Evolutionary conservation across 192 early-diverging fungal species (phyloP), one percentile per base, ranked within the genome.

Genomic region (Allomyces macrogynus): DNA sequence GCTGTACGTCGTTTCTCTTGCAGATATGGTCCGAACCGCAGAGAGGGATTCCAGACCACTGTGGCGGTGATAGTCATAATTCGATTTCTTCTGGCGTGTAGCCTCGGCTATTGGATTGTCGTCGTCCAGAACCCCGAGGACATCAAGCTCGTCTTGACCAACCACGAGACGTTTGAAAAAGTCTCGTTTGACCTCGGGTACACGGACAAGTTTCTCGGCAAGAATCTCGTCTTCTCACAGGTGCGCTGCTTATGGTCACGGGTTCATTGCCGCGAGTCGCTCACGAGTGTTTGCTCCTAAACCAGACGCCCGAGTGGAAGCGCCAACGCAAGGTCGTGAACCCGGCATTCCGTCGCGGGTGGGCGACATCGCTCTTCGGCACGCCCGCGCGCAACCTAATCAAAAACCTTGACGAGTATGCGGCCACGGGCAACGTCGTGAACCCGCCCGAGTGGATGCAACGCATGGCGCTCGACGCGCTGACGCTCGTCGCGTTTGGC

Each of bases 271-370:
- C n/a, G n/a, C n/a, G n/a, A n/a, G n/a, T n/a, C n/a, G n/a, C n/a
- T n/a, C n/a, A n/a, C n/a, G n/a, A n/a, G n/a, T n/a, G n/a, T 2
- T 1, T 1, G 16, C 3, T 11, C 26, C 26, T 24, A 74, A 75
- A 57, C 70, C 8, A 40, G 74, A 77, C 63, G 67, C 71, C 42
- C 68, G 68, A 69, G 8, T 77, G 74, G 65, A 70, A 71, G 49
- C 72, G 76, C 61, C 76, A 77, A 54, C 74, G 76, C 24, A 71
- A 73, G 11, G 69, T 80, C 24, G 68, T 77, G 54, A 71, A 72
- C 68, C 78, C 76, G 11, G 76, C 76, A 1, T 80, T 80, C 64
- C 74, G 71, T 60, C 71, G 76, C 22, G 64, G 72, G 5, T 76
- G 71, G 73, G 72, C 73, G n/a, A 70, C 78, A 11, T 60, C 42